A percentile compares a stretch with the other conserved stretches of the same genome.
These are phyloP conservation scores for Ceratobasidium sp. DNA, from an alignment of 1,284 basidiomycete species.

Conservation along the genomic window DNA sequence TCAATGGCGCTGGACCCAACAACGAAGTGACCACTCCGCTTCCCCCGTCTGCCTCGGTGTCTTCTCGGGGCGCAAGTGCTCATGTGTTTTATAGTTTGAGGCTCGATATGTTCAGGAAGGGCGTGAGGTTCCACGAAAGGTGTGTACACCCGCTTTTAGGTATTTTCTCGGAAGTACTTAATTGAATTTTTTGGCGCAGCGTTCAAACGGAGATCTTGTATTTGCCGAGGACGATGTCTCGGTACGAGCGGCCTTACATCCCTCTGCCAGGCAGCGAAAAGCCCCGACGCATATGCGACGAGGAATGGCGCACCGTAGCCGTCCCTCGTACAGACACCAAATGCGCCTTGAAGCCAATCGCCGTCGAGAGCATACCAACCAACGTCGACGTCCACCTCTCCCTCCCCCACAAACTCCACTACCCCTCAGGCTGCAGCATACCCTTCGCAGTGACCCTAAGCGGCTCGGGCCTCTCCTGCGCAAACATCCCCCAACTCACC, in stretches of 20 bases:
- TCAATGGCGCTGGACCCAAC: background rate
- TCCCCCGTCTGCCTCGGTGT: conserved; percentile 12
- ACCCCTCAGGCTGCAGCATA: conserved; percentile 28
- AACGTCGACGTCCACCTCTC: conserved; percentile 25
- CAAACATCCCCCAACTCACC: conserved; percentile 28
- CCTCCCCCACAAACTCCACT: conserved; percentile 31
- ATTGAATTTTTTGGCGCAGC: background rate
- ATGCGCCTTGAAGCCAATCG: background rate
- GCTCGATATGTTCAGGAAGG: conserved; percentile 15
- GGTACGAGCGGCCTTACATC: conserved; percentile 32
- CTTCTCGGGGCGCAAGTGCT: background rate
- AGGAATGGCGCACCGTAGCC: conserved; percentile 23
- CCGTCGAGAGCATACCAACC: background rate
- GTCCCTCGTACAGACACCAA: background rate
- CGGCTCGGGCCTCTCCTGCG: conserved; percentile 31
- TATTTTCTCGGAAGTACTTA: background rate
- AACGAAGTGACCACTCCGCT: conserved; percentile 15
- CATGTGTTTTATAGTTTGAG: conserved; percentile 18
- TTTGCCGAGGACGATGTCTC: conserved; percentile 19
- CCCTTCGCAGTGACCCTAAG: conserved; percentile 31
- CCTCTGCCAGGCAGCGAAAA: conserved; percentile 34
- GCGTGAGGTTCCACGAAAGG: conserved; percentile 37
- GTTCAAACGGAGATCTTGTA: conserved; percentile 37
- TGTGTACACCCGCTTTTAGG: background rate
- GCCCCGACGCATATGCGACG: conserved; percentile 34